These are phyloP conservation scores for Raphanus raphanistrum DNA, from an alignment of 345 rosid genomes.

Conservation along the genomic window DNA sequence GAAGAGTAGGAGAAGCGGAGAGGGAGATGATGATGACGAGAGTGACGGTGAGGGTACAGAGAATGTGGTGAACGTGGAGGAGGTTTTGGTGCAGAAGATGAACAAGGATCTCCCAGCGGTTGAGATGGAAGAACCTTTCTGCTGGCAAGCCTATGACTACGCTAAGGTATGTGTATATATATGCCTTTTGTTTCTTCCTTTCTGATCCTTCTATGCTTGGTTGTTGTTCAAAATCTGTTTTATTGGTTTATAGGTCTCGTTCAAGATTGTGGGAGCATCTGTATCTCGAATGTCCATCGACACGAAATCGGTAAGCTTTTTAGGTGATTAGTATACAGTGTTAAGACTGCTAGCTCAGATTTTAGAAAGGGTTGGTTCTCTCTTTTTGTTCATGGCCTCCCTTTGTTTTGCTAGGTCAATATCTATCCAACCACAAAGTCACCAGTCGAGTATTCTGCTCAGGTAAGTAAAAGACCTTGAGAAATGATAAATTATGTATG, in stretches of 20 bases:
- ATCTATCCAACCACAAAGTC: conserved; percentile 89
- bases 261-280: conserved; percentile 80
- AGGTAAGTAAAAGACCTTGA: conserved; percentile 56
- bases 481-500: neutral
- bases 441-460: conserved; percentile 72
- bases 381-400: neutral
- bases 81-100: conserved; percentile 79
- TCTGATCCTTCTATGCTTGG: neutral
- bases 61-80: conserved; percentile 76
- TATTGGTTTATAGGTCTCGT: conserved; percentile 57
- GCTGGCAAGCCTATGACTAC: conserved; percentile 92
- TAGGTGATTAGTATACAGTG: neutral
- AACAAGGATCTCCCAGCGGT: conserved; percentile 77
- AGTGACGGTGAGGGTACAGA: conserved; percentile 58
- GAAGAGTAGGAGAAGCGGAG: conserved; percentile 56
- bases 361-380: neutral
- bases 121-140: conserved; percentile 92
- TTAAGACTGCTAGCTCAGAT: neutral
- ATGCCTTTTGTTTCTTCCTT: conserved; percentile 6
- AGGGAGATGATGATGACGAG: conserved; percentile 68
- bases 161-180: conserved; percentile 56
- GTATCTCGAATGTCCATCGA: conserved; percentile 78
- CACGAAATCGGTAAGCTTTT: conserved; percentile 75
- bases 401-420: conserved; percentile 53
- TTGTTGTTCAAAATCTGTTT: neutral